These are phyloP conservation scores for Alternaria viburni DNA, from an alignment of 2,329 filamentous ascomycete species.

Conservation along the genomic window DNA sequence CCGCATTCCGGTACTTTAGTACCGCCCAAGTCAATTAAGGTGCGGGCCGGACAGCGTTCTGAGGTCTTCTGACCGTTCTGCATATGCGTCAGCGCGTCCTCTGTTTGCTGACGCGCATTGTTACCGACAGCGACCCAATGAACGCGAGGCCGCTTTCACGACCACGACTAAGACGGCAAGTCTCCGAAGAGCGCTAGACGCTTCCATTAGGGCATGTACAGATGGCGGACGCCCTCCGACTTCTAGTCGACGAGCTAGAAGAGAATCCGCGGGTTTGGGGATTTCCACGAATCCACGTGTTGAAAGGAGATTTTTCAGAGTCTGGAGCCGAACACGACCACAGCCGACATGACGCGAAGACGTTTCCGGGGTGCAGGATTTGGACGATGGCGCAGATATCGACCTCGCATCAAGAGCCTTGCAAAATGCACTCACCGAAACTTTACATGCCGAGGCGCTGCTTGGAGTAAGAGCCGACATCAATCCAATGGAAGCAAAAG, in stretches of 20 bases:
- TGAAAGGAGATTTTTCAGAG: neutral
- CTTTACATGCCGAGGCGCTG: neutral
- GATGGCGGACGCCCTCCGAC: neutral
- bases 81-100: neutral
- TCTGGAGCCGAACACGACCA: slow-evolving; percentile 1
- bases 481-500: neutral
- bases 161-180: slow-evolving; percentile 9
- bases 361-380: neutral
- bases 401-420: neutral
- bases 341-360: neutral
- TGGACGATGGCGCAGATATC: neutral
- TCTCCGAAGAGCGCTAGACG: slow-evolving; percentile 5
- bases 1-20: slow-evolving; percentile 11
- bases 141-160: neutral
- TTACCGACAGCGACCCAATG: slow-evolving; percentile 17
- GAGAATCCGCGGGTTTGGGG: neutral
- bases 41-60: slow-evolving; percentile 14
- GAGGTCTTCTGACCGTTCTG: slow-evolving; percentile 11
- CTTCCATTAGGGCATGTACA: neutral
- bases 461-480: neutral
- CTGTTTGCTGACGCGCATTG: neutral
- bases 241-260: neutral
- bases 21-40: slow-evolving; percentile 10
- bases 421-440: neutral
- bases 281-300: slow-evolving; percentile 12